Evolutionary conservation across 306 rosid genomes (phyloP), one percentile per base, ranked within the genome.

Genomic region (Oemleria cerasiformis): DNA sequence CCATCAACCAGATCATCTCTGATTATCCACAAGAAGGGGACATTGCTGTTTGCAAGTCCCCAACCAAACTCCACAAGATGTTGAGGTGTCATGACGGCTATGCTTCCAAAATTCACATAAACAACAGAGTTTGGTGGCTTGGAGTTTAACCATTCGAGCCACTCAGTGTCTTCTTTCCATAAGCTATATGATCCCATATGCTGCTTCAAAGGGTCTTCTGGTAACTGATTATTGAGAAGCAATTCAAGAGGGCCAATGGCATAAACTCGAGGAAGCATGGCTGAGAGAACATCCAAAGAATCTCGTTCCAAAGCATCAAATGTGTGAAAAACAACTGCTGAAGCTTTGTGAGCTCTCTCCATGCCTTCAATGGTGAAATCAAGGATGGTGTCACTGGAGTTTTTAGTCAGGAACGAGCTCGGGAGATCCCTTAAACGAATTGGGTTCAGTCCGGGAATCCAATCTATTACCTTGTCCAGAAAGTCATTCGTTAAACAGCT

Each of bases 11-110:
- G 48, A 41, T 60, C 74, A 19, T 68, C 70, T 70, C 79, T 75
- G 50, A 75, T 68, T 15, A 60, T 60, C 74, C 79, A 75, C 53
- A 75, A 51, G 48, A 76, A 60, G 3, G 70, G 63, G 8, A 16
- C 50, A 6, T 68, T 67, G 63, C 65, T 76, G n/a, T 76, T 76
- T 20, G 79, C 75, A 60, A 76, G 79, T 39, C 70, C 75, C 79
- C 74, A 68, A 10, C 70, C 79, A 21, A 76, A 39, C 51, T 76
- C 79, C 1, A 48, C 21, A 2, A 76, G 63, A 5, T 69, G 64
- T 60, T 68, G 9, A 2, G 51, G 54, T 8, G 75, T 59, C 55
- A 76, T 21, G 8, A 76, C 75, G 0, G 68, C 38, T 51, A 76
- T 20, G 40, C 79, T 68, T 5, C 79, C 75, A 12, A 76, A 76